These are phyloP conservation scores for Lizanozyma gosingica DNA, from an alignment of 1,139 yeast genomes.

Conservation along the genomic window DNA sequence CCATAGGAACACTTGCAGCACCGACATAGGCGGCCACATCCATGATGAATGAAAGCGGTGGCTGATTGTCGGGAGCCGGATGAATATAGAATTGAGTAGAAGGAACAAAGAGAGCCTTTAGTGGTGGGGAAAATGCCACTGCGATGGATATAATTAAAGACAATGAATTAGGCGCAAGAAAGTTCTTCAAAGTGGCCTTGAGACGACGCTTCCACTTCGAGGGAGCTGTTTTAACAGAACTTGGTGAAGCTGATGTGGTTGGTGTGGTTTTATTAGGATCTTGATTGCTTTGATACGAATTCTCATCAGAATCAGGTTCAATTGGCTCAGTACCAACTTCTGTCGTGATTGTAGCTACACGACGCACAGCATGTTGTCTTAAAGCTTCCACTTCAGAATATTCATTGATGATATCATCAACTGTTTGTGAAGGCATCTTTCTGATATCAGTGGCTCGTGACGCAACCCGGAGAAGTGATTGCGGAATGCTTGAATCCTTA, in stretches of 20 bases:
- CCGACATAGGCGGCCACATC: constrained; percentile 37
- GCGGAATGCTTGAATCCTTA: constrained; percentile 8
- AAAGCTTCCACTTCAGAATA: constrained; percentile 44
- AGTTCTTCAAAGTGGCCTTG: constrained; percentile 39
- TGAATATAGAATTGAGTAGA: constrained; percentile 12
- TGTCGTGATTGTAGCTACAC: constrained; percentile 2
- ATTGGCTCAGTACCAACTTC: constrained; percentile 3
- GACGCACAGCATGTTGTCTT: constrained; percentile 9
- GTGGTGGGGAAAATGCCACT: constrained; percentile 79
- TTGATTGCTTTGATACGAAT: too few species aligned
- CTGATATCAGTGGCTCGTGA: constrained; percentile 30
- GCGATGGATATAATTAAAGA: constrained; percentile 54
- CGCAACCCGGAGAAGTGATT: constrained; percentile 11
- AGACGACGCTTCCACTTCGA: not conserved
- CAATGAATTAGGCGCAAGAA: constrained; percentile 61
- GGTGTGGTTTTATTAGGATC: not conserved
- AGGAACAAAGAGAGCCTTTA: constrained; percentile 66
- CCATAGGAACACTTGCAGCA: constrained; percentile 40
- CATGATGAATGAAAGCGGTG: constrained; percentile 37
- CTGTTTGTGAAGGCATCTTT: constrained; percentile 40
- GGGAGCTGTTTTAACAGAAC: not conserved
- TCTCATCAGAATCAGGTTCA: not conserved
- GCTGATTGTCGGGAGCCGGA: constrained; percentile 36
- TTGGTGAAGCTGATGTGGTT: not conserved
- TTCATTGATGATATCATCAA: constrained; percentile 50